Conservation (phyloP, 139 green algal species). For the Mychonastes homosphaera region DNA sequence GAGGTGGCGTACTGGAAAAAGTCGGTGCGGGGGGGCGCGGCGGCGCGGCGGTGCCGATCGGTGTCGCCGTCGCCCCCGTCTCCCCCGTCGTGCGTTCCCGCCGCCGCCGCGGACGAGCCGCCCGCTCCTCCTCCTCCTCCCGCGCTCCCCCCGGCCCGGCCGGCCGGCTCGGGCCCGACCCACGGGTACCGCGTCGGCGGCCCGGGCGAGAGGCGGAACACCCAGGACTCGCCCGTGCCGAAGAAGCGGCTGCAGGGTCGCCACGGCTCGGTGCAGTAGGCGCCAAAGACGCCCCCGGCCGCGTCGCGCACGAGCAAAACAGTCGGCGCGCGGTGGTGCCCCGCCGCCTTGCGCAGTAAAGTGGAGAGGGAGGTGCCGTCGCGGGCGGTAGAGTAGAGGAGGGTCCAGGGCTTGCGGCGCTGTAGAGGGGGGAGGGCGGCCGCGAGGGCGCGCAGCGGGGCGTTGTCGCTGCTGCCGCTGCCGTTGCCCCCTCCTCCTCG, state of each 20-base stretch:
- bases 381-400: conserved; percentile 29
- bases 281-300: conserved; percentile 51
- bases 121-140: background rate
- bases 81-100: background rate
- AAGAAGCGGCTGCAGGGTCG: conserved; percentile 47
- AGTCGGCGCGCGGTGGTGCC: conserved; percentile 23
- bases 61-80: conserved; percentile 30
- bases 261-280: conserved; percentile 56
- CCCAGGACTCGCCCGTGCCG: conserved; percentile 68
- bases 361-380: conserved; percentile 62
- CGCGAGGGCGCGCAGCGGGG: background rate
- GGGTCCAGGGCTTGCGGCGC: conserved; percentile 12
- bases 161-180: background rate
- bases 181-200: background rate
- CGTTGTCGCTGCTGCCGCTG: background rate
- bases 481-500: background rate
- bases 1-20: background rate
- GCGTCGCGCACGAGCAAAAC: conserved; percentile 53
- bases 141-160: background rate
- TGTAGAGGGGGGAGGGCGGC: conserved; percentile 8
- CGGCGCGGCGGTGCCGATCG: background rate
- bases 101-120: background rate
- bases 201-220: conserved; percentile 46
- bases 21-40: background rate
- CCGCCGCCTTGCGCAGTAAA: conserved; percentile 47